A percentile compares a stretch with the other conserved stretches of the same genome.
phyloP scores from a whole-genome alignment of 108 stramenopile species.

The Cyclotella kingstonii region DNA sequence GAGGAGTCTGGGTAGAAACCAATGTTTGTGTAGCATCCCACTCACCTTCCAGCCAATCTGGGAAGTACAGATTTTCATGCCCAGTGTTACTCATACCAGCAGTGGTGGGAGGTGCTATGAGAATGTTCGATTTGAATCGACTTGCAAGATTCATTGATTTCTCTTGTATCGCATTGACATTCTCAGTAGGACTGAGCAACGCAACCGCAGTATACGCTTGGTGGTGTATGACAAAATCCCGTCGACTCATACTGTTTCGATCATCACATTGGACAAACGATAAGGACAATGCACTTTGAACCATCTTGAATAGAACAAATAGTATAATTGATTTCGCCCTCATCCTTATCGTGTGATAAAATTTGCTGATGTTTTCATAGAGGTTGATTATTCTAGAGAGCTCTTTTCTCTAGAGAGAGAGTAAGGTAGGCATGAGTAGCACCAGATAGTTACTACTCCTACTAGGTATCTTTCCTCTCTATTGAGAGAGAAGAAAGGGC shows the following conservation, averaged over 20 bases:
- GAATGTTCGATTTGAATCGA: slow-evolving; percentile 52
- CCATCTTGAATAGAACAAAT: no score
- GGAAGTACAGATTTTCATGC: slow-evolving; percentile 68
- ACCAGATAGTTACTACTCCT: no score
- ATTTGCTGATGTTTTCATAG: no score
- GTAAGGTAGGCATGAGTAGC: no score
- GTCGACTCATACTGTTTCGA: slow-evolving; percentile 22
- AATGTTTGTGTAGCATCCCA: slow-evolving; percentile 81
- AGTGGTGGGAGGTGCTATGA: slow-evolving; percentile 58
- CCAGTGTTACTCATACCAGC: slow-evolving; percentile 53
- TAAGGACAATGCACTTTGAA: no score
- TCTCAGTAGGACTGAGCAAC: not conserved
- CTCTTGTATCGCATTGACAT: slow-evolving; percentile 1
- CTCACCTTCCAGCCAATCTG: slow-evolving; percentile 60
- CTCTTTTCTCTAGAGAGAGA: no score
- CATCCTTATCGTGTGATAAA: no score
- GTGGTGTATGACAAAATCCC: slow-evolving; percentile 19
- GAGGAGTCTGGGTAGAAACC: slow-evolving; percentile 52
- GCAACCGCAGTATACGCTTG: slow-evolving; percentile 9
- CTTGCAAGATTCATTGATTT: slow-evolving; percentile 17
- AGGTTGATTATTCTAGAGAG: no score
- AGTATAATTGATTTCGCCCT: no score
- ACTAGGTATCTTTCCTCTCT: no score
- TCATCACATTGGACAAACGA: not conserved
- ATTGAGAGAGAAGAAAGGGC: no score